Evolutionary conservation across 2,329 filamentous ascomycete species (phyloP).

Genomic region (Colletotrichum liriopes): DNA sequence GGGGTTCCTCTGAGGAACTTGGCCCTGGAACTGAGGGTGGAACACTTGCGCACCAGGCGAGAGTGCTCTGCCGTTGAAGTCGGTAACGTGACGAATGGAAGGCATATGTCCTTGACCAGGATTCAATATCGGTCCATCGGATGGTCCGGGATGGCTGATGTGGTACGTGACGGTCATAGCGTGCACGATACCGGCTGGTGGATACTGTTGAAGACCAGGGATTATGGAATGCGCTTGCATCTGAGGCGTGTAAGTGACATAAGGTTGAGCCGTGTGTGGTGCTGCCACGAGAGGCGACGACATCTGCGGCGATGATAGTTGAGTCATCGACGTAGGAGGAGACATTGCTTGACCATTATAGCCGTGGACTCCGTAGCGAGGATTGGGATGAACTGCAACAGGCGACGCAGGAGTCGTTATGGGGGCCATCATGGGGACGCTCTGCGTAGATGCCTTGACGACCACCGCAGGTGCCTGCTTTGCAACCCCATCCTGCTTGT

Average conservation of each 20-base stretch:
- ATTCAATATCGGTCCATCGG: not conserved
- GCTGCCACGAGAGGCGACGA: not conserved
- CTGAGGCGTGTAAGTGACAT: not conserved
- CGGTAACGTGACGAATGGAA: not conserved
- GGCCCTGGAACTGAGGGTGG: not conserved
- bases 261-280: not conserved
- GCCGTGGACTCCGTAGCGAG: not conserved
- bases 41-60: constrained; percentile 10
- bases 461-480: not conserved
- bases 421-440: not conserved
- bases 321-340: not conserved
- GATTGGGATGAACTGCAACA: not conserved
- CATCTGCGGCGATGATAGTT: not conserved
- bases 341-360: not conserved
- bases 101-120: not conserved
- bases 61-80: constrained; percentile 1
- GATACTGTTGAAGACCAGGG: constrained; percentile 5
- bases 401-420: not conserved
- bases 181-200: not conserved
- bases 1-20: not conserved
- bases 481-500: not conserved
- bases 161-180: constrained; percentile 37
- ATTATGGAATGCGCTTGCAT: constrained; percentile 9
- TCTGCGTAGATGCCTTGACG: not conserved
- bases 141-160: constrained; percentile 1